Evolutionary conservation across 2,329 filamentous ascomycete species (phyloP).

Genomic region (Cryphonectria parasitica): DNA sequence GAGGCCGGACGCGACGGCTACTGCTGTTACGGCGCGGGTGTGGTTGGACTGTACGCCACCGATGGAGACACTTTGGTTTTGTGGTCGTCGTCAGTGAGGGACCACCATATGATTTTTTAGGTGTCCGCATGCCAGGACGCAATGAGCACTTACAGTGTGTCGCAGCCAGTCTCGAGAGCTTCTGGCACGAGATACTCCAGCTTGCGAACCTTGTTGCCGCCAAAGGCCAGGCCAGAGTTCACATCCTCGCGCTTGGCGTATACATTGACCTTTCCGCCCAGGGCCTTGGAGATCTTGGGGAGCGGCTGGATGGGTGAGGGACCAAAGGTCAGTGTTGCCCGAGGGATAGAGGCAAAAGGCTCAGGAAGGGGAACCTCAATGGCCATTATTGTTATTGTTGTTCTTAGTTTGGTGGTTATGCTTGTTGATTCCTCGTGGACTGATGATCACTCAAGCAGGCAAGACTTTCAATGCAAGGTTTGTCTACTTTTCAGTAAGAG

Average conservation of each 20-base stretch:
- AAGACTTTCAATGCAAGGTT: no score
- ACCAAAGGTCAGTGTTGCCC: conserved; percentile 65
- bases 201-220: conserved; percentile 72
- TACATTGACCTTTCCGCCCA: conserved; percentile 63
- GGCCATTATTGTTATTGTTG: conserved; percentile 14
- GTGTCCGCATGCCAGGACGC: neutral
- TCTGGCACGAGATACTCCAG: conserved; percentile 71
- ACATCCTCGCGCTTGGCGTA: conserved; percentile 76
- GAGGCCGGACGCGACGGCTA: conserved; percentile 61
- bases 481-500: neutral
- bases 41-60: conserved; percentile 74
- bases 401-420: neutral
- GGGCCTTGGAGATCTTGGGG: conserved; percentile 64
- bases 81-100: neutral
- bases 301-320: conserved; percentile 71
- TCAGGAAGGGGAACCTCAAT: conserved; percentile 55
- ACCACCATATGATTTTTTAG: neutral
- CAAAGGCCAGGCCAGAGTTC: conserved; percentile 68
- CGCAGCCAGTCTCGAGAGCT: conserved; percentile 58
- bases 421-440: neutral
- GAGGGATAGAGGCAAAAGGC: conserved; percentile 66
- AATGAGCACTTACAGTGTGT: conserved; percentile 51
- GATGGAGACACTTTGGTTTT: conserved; percentile 53
- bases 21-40: conserved; percentile 68
- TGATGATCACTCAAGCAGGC: no score